Evolutionary conservation across 73 alveolate genomes (phyloP).

Genomic region (Paramecium pentaurelia): DNA sequence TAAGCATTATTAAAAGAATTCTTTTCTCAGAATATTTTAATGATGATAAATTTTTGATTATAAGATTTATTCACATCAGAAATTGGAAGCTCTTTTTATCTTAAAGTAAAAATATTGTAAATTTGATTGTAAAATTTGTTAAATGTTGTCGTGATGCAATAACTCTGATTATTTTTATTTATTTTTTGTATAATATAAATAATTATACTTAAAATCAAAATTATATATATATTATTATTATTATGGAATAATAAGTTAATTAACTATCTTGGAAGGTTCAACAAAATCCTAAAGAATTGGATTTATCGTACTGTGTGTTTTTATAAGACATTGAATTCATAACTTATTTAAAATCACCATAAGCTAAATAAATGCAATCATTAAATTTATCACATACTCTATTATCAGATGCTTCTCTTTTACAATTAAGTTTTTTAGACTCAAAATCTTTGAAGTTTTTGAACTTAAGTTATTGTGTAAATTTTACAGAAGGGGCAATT

Average conservation of each 20-base stretch:
- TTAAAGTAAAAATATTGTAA: too few relatives aligned
- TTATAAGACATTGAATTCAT: background rate
- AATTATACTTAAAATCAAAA: too few relatives aligned
- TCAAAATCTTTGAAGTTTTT: background rate
- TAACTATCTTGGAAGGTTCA: background rate
- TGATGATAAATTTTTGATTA: too few relatives aligned
- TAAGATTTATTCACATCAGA: too few relatives aligned
- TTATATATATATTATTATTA: background rate
- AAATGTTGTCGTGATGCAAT: too few relatives aligned
- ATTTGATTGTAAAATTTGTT: too few relatives aligned
- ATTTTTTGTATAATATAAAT: too few relatives aligned
- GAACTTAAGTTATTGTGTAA: slow-evolving; percentile 2
- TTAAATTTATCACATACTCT: slow-evolving; percentile 38
- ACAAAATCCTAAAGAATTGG: background rate
- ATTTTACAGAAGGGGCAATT: slow-evolving; percentile 22
- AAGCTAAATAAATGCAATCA: background rate
- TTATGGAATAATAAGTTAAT: background rate
- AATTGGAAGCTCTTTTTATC: too few relatives aligned
- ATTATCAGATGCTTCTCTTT: background rate
- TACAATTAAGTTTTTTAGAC: background rate
- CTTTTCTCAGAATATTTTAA: too few relatives aligned
- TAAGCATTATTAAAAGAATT: too few relatives aligned
- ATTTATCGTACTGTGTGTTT: slow-evolving; percentile 21
- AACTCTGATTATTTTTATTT: too few relatives aligned
- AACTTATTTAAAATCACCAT: background rate